A percentile compares a stretch with the other conserved stretches of the same genome.
These are phyloP conservation scores for Trifolium dubium DNA, from an alignment of 306 rosid genomes.

Conservation along the genomic window DNA sequence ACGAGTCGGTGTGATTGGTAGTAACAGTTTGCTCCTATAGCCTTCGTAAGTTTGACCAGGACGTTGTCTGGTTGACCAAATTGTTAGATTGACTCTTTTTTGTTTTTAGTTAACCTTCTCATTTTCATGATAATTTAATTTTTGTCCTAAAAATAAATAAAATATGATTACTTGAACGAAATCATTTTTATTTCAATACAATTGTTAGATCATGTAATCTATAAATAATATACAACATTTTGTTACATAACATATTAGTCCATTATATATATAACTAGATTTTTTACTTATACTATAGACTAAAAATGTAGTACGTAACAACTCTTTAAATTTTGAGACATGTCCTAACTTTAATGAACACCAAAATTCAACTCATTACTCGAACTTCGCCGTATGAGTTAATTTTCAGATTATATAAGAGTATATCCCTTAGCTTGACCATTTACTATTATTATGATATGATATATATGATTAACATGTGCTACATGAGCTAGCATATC, in stretches of 20 bases:
- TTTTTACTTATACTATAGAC: too few relatives aligned
- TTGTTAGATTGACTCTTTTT: background rate
- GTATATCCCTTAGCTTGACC: background rate
- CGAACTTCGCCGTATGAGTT: too few relatives aligned
- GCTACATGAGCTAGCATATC: conserved; percentile 31
- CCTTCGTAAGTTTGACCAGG: conserved; percentile 41
- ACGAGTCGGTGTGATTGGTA: conserved; percentile 48
- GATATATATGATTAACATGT: conserved; percentile 32
- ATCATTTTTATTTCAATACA: too few relatives aligned
- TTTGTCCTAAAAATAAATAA: too few relatives aligned
- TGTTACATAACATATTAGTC: too few relatives aligned
- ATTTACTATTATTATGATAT: conserved; percentile 16
- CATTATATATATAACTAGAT: too few relatives aligned
- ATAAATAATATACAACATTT: too few relatives aligned
- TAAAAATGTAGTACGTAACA: too few relatives aligned
- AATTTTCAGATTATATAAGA: conserved; percentile 47
- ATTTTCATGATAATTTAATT: too few relatives aligned
- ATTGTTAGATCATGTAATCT: too few relatives aligned
- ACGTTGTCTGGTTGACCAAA: conserved; percentile 8
- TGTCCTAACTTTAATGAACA: background rate
- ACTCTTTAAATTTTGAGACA: background rate
- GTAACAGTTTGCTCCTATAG: conserved; percentile 36
- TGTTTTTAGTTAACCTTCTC: too few relatives aligned
- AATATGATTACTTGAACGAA: too few relatives aligned
- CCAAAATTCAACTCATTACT: background rate